phyloP scores from a whole-genome alignment of 345 rosid genomes.

The Salix dunnii region DNA sequence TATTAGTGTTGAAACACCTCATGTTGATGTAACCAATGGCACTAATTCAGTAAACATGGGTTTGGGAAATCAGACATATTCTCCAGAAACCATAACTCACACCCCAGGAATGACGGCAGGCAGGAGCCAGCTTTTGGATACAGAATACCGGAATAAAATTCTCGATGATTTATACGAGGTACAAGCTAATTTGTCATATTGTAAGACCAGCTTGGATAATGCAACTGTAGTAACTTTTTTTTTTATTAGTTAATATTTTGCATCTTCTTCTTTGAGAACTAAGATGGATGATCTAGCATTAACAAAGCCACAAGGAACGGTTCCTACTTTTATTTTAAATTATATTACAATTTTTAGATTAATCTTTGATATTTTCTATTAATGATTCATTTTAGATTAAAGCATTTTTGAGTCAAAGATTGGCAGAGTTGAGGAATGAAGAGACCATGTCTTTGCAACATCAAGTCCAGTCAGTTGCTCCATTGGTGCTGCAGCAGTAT shows the following conservation, averaged over 20 bases:
- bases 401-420: constrained; percentile 77
- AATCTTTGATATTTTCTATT: constrained; percentile 12
- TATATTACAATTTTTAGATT: background rate
- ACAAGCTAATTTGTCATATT: constrained; percentile 3
- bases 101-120: constrained; percentile 40
- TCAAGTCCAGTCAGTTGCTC: constrained; percentile 87
- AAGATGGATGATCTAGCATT: background rate
- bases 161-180: constrained; percentile 96
- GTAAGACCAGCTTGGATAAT: background rate
- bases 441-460: constrained; percentile 86
- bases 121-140: constrained; percentile 81
- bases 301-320: background rate
- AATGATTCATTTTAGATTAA: constrained; percentile 48
- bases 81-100: constrained; percentile 35
- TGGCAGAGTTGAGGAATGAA: constrained; percentile 63
- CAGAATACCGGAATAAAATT: constrained; percentile 84
- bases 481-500: constrained; percentile 88
- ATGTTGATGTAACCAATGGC: constrained; percentile 60
- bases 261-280: background rate
- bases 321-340: background rate
- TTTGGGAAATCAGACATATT: constrained; percentile 35
- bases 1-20: constrained; percentile 85
- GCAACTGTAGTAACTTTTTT: background rate
- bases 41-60: constrained; percentile 31
- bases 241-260: background rate